A percentile compares a stretch with the other conserved stretches of the same genome.
Evolutionary conservation across 306 rosid genomes (phyloP).

Genomic region (Fragaria iinumae): DNA sequence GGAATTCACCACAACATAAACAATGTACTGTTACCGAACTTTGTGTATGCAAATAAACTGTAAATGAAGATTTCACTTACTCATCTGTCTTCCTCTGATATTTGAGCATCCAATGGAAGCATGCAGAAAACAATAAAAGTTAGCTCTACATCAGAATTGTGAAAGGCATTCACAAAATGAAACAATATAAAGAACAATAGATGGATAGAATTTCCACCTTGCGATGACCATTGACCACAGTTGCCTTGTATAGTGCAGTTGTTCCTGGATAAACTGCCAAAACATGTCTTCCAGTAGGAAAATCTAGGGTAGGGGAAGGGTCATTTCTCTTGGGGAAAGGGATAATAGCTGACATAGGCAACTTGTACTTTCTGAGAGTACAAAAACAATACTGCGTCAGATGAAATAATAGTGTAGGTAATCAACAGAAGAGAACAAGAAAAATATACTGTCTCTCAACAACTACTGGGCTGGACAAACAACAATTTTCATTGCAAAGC

Average conservation of each 20-base stretch:
- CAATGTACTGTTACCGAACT: background rate
- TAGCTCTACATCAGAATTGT: constrained; percentile 31
- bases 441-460: background rate
- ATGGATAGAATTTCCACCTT: constrained; percentile 54
- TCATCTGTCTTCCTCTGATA: constrained; percentile 92
- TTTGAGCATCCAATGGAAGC: constrained; percentile 32
- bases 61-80: constrained; percentile 51
- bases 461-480: background rate
- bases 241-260: constrained; percentile 96
- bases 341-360: constrained; percentile 77
- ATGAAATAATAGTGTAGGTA: background rate
- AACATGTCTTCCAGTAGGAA: constrained; percentile 77
- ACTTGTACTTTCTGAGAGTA: constrained; percentile 71
- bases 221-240: constrained; percentile 88
- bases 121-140: constrained; percentile 38
- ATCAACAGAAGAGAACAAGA: background rate
- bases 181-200: constrained; percentile 7
- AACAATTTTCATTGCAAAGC: background rate
- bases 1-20: constrained; percentile 3
- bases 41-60: constrained; percentile 6
- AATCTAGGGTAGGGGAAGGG: constrained; percentile 66
- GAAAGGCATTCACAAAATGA: constrained; percentile 6
- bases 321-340: constrained; percentile 91
- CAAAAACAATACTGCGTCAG: constrained; percentile 6
- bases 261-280: constrained; percentile 99